Conservation (phyloP, 768 basidiomycete genomes). For the Termitomyces sp. region DNA sequence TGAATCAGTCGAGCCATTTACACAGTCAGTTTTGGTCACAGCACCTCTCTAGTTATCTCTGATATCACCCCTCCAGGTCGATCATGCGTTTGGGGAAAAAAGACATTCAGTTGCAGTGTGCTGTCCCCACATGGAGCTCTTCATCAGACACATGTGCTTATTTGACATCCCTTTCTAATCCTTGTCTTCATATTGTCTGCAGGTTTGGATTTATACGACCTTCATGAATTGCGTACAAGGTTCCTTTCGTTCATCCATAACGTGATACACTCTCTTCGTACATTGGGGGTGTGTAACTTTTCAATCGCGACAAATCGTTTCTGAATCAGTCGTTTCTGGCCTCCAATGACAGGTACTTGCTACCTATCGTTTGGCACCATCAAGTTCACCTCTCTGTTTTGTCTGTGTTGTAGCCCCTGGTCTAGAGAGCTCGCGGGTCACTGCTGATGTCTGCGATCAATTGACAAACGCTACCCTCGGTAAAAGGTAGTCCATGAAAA, state of each 20-base stretch:
- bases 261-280: constrained; percentile 51
- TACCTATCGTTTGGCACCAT: constrained; percentile 58
- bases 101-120: constrained; percentile 54
- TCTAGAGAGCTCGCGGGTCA: constrained; percentile 33
- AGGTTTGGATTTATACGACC: constrained; percentile 66
- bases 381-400: constrained; percentile 53
- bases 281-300: constrained; percentile 46
- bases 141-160: constrained; percentile 53
- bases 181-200: neutral
- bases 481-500: constrained; percentile 26
- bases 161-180: neutral
- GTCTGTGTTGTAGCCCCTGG: constrained; percentile 48
- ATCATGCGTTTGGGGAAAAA: constrained; percentile 39
- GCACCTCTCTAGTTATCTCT: neutral
- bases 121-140: constrained; percentile 61
- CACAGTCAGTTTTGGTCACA: constrained; percentile 36
- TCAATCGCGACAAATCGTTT: neutral
- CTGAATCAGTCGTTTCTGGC: no score
- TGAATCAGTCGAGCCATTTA: constrained; percentile 59
- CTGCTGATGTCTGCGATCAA: constrained; percentile 35
- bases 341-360: constrained; percentile 42
- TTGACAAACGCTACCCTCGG: constrained; percentile 38
- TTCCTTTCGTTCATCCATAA: constrained; percentile 61
- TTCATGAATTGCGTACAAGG: constrained; percentile 58
- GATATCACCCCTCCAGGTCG: constrained; percentile 29